Evolutionary conservation across 2,329 filamentous ascomycete genomes (phyloP).

Genomic region (Penicillium sp.): DNA sequence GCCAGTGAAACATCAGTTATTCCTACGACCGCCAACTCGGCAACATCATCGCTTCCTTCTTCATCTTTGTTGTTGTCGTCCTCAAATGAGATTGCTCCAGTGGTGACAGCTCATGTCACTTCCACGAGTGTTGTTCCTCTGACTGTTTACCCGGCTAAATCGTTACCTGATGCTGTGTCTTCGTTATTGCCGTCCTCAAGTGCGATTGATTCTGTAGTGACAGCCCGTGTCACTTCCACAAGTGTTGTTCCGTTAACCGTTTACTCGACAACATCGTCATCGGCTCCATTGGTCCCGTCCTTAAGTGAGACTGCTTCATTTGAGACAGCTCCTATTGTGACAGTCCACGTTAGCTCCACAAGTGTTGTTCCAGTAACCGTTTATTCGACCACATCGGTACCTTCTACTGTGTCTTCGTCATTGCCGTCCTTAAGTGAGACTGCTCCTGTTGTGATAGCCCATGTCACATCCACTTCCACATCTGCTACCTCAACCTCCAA

Average conservation of each 20-base stretch:
- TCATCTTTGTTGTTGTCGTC: neutral
- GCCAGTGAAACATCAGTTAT: neutral
- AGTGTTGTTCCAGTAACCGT: neutral
- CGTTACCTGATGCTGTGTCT: neutral
- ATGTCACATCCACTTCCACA: neutral
- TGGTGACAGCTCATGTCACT: neutral
- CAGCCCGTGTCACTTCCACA: neutral
- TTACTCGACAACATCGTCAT: neutral
- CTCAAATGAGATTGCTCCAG: neutral
- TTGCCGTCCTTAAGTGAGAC: neutral
- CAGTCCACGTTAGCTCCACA: neutral
- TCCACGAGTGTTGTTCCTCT: constrained; percentile 1
- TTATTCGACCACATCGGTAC: neutral
- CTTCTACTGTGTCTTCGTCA: neutral
- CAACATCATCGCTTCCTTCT: neutral
- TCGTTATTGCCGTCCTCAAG: neutral
- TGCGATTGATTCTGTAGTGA: neutral
- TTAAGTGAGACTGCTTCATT: neutral
- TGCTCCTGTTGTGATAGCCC: neutral
- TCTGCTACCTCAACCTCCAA: neutral
- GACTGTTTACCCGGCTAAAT: neutral
- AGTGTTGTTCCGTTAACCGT: neutral
- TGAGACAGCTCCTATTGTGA: neutral
- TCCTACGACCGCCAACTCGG: neutral
- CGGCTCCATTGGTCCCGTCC: neutral